phyloP scores from a whole-genome alignment of 371 early-diverging fungal species.

The Saksenaea vasiformis region DNA sequence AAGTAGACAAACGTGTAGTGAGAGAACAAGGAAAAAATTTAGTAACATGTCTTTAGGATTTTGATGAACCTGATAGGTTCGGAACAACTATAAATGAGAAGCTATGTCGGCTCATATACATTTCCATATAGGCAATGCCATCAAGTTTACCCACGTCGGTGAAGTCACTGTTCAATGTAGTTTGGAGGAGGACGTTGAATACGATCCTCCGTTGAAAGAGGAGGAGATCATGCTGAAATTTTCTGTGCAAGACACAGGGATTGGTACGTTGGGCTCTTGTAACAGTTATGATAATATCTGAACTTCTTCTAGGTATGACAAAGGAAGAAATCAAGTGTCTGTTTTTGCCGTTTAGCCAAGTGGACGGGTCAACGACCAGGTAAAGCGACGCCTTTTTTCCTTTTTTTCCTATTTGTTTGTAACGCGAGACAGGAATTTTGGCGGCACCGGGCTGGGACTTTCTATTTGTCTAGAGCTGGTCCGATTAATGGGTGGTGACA shows the following conservation, averaged over 20 bases:
- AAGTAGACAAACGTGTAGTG: conserved; percentile 9
- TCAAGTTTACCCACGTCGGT: conserved; percentile 60
- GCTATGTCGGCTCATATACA: not conserved
- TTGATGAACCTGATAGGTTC: conserved; percentile 47
- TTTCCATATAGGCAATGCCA: conserved; percentile 26
- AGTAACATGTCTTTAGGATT: conserved; percentile 17
- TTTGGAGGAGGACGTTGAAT: conserved; percentile 23
- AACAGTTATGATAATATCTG: conserved; percentile 1
- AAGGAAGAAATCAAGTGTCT: conserved; percentile 51
- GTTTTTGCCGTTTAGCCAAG: conserved; percentile 61
- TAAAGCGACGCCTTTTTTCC: conserved; percentile 10
- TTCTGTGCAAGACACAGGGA: conserved; percentile 53
- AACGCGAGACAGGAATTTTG: conserved; percentile 38
- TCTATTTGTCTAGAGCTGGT: conserved; percentile 60
- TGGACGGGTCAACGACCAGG: conserved; percentile 59
- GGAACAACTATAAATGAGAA: not conserved
- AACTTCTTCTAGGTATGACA: conserved; percentile 22
- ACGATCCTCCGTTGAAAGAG: conserved; percentile 10
- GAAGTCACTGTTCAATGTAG: conserved; percentile 49
- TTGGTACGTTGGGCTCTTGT: conserved; percentile 37
- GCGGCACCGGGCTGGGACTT: conserved; percentile 69
- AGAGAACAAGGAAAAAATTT: not conserved
- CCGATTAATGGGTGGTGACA: conserved; percentile 56
- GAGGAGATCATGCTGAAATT: conserved; percentile 31
- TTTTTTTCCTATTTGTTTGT: not conserved